Evolutionary conservation across 768 basidiomycete species (phyloP), one percentile per base, ranked within the genome.

Genomic region (Tylopilus felleus): DNA sequence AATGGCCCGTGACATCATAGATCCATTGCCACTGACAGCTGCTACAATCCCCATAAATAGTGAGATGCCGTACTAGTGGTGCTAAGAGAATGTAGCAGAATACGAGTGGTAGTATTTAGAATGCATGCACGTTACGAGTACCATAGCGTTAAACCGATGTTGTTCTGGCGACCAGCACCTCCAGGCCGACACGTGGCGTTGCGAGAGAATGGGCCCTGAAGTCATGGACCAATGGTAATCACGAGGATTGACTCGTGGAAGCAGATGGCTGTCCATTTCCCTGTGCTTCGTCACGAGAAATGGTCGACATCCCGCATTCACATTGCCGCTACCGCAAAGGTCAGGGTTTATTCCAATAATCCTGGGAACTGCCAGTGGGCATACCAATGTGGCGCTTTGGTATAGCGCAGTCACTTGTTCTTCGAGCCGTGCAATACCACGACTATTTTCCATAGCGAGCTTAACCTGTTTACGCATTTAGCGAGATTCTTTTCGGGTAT

Each of bases 371-470:
- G n/a, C n/a, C n/a, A n/a, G 17, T 33, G 12, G 9, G 4, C 55
- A 10, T 28, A 62, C 60, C 47, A 21, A 13, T 44, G 14, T 23
- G 17, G 29, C 1, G 19, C 21, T 28, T 1, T 22, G 28, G 22
- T 25, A 8, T 25, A 58, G 3, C 23, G 6, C 27, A n/a, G 2
- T 29, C 41, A 61, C 3, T 9, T 61, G 56, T 8, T 46, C 60
- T 17, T 61, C 49, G 12, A 61, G 52, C 27, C 41, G 49, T 13
- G 52, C 44, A 21, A 62, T 39, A 22, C 47, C 52, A 1, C 49
- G 49, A 9, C 46, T 28, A 43, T 42, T 51, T 33, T 62, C 56
- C 1, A 62, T 50, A 16, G 60, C 52, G 8, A 61, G 47, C 29
- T 43, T 62, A 13, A 62, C 31, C 56, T 61, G 16, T 31, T 4